A percentile compares a stretch with the other conserved stretches of the same genome.
Conservation (phyloP, 345 rosid genomes). For the Lepidium africanum region DNA sequence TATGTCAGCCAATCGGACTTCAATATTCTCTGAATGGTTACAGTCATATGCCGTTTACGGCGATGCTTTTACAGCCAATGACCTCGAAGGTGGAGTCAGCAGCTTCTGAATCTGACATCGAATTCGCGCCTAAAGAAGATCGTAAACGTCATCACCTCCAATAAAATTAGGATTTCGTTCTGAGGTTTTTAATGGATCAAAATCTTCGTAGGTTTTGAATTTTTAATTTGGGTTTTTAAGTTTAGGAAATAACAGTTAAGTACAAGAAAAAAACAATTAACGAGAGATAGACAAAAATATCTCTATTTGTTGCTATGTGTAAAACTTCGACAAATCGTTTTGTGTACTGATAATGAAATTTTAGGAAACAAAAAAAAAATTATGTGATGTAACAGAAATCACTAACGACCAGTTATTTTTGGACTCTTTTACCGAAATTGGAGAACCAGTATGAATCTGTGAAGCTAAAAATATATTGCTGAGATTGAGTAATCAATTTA, state of each 20-base stretch:
- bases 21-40: conserved; percentile 4
- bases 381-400: no score
- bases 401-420: no score
- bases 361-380: background rate
- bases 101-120: background rate
- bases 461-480: no score
- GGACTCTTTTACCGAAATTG: no score
- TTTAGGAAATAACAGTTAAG: background rate
- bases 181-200: background rate
- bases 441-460: no score
- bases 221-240: background rate
- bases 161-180: background rate
- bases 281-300: no score
- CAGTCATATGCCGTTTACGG: conserved; percentile 22
- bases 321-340: background rate
- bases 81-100: background rate
- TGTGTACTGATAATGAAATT: background rate
- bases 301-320: background rate
- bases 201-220: background rate
- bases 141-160: background rate
- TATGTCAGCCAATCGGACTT: conserved; percentile 3
- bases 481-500: no score
- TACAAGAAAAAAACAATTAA: background rate
- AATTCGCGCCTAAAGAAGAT: background rate
- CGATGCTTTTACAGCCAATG: conserved; percentile 21